Base-by-base conservation (phyloP, 768 basidiomycete genomes). In the Galerina sulciceps region DNA sequence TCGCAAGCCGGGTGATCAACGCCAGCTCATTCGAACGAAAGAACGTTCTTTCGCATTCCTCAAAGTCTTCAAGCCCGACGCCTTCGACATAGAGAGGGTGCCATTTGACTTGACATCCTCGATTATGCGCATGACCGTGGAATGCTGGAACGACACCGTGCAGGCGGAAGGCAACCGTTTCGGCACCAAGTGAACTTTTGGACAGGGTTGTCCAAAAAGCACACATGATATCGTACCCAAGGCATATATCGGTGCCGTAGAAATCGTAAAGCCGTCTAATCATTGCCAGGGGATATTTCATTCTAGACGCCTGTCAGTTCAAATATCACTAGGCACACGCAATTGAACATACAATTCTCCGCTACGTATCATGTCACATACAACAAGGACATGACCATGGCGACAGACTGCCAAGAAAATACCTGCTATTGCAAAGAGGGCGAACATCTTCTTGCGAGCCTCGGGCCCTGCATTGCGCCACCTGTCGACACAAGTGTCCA, bases 161-260 rank as follows among this genome's bases (percentile, higher is more conserved):
- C 13, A 61, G 55, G 3, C 44, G 15, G 1, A 67, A 10, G 1
- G 56, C 57, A 1, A 41, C 54, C 0, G 53, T 62, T 1, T 40
- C 17, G 17, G 48, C 37, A 9, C 66, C 67, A 18, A 74, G 66
- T 0, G 46, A 34, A 38, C 69, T 71, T 8, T 43, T 38, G 0
- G 18, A 10, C 5, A 72, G 64, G 0, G 70, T 73, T 17, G 57
- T 71, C 26, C 47, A 42, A 35, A 73, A 72, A 2, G 58, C 60
- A 41, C 72, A 74, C 44, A 60, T 64, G 26, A 71, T 71, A 42
- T 75, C 72, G 40, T 72, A 73, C 0, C 65, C 70, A 10, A 60
- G 22, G 1, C 63, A 59, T 2, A 71, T 44, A 14, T 59, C 53
- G 0, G 8, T 9, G 0, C 68, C 68, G 44, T 61, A 68, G 0